Percentiles rank a stretch among this genome's conserved stretches.
Conservation (phyloP, 176 grass and related monocot species). For the Urochloa ruziziensis region DNA sequence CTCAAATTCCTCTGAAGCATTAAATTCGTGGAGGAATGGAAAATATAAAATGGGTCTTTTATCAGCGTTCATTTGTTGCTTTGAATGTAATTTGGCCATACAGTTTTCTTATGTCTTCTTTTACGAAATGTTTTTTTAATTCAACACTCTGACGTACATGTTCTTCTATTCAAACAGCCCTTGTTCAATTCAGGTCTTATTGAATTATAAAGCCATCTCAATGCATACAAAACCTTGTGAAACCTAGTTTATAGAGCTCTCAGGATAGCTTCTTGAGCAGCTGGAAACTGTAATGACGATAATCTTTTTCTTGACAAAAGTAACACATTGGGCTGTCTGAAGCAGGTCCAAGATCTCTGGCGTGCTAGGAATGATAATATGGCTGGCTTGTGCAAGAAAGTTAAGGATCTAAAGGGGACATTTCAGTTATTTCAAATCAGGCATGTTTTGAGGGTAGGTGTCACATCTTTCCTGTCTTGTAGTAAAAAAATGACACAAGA, state of each 20-base stretch:
- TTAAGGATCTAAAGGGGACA: slow-evolving; percentile 45
- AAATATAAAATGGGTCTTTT: background rate
- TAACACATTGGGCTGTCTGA: slow-evolving; percentile 19
- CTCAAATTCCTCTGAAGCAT: background rate
- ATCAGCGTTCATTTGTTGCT: background rate
- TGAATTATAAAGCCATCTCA: background rate
- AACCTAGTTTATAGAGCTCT: slow-evolving; percentile 5
- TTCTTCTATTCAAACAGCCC: slow-evolving; percentile 21
- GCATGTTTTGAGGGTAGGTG: slow-evolving; percentile 62
- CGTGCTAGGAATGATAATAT: slow-evolving; percentile 43
- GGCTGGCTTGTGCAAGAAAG: slow-evolving; percentile 55
- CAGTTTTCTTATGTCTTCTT: background rate
- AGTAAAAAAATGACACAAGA: background rate
- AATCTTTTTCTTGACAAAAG: background rate
- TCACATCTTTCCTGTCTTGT: background rate
- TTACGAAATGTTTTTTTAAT: background rate
- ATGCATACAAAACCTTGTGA: background rate
- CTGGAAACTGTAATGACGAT: background rate
- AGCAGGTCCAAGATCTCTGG: slow-evolving; percentile 54
- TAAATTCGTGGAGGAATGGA: background rate
- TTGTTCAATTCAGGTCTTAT: slow-evolving; percentile 1
- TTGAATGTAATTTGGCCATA: background rate
- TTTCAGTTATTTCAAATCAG: slow-evolving; percentile 46
- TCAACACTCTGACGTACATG: background rate
- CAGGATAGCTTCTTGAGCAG: background rate